Conservation (phyloP, 2,329 filamentous ascomycete genomes). For the Neofusicoccum ribis region DNA sequence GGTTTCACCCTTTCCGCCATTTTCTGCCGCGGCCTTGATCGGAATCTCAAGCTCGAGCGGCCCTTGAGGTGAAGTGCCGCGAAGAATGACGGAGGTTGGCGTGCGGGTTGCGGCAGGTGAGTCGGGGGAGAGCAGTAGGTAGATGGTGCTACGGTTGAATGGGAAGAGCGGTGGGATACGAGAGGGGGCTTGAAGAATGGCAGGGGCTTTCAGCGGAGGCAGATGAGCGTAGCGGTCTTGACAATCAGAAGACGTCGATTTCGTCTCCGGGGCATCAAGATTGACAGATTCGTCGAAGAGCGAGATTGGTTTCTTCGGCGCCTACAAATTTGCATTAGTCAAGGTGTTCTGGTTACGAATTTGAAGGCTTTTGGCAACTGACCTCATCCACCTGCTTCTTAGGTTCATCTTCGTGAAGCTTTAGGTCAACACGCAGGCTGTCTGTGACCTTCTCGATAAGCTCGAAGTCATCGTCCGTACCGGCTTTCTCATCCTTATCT, state of each 20-base stretch:
- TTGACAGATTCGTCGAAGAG: conserved; percentile 58
- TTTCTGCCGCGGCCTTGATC: conserved; percentile 45
- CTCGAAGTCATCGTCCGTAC: conserved; percentile 59
- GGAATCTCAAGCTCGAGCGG: conserved; percentile 66
- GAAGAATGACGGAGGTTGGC: conserved; percentile 59
- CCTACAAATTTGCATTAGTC: background rate
- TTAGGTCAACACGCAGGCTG: conserved; percentile 44
- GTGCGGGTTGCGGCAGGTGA: conserved; percentile 41
- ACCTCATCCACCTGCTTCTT: conserved; percentile 20
- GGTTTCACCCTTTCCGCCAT: conserved; percentile 48
- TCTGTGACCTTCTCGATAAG: conserved; percentile 61
- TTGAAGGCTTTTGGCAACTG: background rate
- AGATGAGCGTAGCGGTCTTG: conserved; percentile 52
- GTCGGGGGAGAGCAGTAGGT: conserved; percentile 62
- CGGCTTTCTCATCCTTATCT: conserved; percentile 24
- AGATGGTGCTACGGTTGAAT: conserved; percentile 65
- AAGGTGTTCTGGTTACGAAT: background rate
- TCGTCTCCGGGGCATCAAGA: conserved; percentile 41
- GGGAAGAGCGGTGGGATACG: conserved; percentile 66
- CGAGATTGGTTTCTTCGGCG: conserved; percentile 52
- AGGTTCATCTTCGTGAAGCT: conserved; percentile 25
- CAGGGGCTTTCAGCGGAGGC: conserved; percentile 54
- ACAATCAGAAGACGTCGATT: conserved; percentile 27
- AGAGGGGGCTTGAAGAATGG: conserved; percentile 64
- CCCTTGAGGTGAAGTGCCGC: conserved; percentile 57